Evolutionary conservation across 169 alveolate species (phyloP).

Genomic region (Pseudocohnilembus persalinus): DNA sequence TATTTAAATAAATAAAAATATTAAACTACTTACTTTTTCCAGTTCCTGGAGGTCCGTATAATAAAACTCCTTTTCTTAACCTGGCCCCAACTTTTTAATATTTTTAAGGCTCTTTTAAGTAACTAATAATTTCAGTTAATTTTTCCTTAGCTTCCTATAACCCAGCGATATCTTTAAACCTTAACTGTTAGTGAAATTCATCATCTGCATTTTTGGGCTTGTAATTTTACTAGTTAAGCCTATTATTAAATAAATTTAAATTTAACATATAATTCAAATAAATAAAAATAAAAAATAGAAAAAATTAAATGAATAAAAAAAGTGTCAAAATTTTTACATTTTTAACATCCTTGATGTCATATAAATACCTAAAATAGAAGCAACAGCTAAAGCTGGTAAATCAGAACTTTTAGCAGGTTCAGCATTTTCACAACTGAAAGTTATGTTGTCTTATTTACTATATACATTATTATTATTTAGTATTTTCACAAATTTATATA

Average conservation of each 20-base stretch:
- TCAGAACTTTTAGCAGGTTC: background rate
- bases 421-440: background rate
- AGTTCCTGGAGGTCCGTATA: slow-evolving; percentile 88
- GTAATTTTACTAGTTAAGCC: background rate
- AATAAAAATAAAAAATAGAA: too few relatives aligned
- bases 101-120: slow-evolving; percentile 63
- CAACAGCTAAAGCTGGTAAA: too few relatives aligned
- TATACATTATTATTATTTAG: too few relatives aligned
- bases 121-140: slow-evolving; percentile 63
- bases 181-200: slow-evolving; percentile 15
- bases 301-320: too few relatives aligned
- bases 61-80: slow-evolving; percentile 90
- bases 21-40: slow-evolving; percentile 44
- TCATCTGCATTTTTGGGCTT: slow-evolving; percentile 8
- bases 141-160: slow-evolving; percentile 59
- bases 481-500: too few relatives aligned
- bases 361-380: too few relatives aligned
- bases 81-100: slow-evolving; percentile 70
- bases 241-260: too few relatives aligned
- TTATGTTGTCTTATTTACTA: background rate
- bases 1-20: too few relatives aligned
- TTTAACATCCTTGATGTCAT: too few relatives aligned
- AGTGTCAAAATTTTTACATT: too few relatives aligned
- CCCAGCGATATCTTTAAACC: slow-evolving; percentile 61
- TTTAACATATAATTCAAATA: too few relatives aligned